Base-by-base conservation (phyloP, 129 eudicot genomes). In the Ambrosia artemisiifolia region DNA sequence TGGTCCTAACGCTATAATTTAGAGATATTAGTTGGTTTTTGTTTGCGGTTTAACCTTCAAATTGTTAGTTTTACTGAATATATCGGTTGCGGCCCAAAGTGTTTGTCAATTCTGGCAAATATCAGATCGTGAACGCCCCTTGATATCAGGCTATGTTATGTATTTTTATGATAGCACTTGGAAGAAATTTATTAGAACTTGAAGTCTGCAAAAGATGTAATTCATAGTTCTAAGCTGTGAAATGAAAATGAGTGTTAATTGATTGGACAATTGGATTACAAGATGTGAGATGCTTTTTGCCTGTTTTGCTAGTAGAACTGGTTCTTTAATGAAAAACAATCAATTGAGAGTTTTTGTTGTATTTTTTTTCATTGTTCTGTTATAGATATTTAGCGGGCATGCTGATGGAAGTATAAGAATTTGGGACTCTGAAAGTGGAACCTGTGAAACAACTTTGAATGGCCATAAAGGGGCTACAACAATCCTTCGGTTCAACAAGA, bases 401-500 rank as follows among this genome's bases (percentile, higher is more conserved):
- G 96, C 97, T 40, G 99, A 94, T 84, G 99, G 99, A 60, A 84
- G 97, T 75, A 82, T 94, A 74, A 90, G 97, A 83, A 82, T 94
- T 32, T 94, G 99, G 99, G 89, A 94, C 60, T 71, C 57, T 66
- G 97, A 84, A 68, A 90, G 81, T 50, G 99, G 96, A 73, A 85
- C 80, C 8, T 88, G 93, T 81, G 97, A 94, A 72, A 94, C 97
- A 42, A 94, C 97, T 8, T 79, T 94, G 79, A 90, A 94, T 67
- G 99, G 99, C 73, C 99, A 94, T 74, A 94, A 89, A 86, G 95
- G 97, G 53, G 96, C 97, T 72, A 91, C 88, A 6, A 80, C 97
- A 3, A 42, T 71, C 28, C 96, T 94, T 71, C 79, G 83, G 44
- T 88, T 82, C 81, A 88, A 88, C 81, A 86, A 94, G 79, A 79